Evolutionary conservation across 2,329 filamentous ascomycete species (phyloP), one percentile per base, ranked within the genome.

Genomic region (Leptosphaerulina australis): DNA sequence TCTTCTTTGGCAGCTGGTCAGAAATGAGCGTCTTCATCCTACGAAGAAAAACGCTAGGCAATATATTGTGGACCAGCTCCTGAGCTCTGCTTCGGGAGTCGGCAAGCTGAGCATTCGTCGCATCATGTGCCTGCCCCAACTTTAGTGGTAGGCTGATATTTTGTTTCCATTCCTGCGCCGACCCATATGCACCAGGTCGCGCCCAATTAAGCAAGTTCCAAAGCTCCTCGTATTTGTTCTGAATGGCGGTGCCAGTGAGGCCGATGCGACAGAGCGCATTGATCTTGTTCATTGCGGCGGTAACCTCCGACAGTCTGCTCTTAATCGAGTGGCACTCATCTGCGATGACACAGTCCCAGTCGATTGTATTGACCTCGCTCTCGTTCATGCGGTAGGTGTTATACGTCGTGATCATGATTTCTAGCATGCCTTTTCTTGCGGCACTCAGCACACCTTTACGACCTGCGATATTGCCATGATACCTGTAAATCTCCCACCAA

Each of bases 121-220:
- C 92, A 70, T 96, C 90, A 66, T 99, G 93, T 33, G 91, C 92
- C 73, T 97, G 94, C 0, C 94, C 94, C 41, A 92, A 77, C 45
- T 88, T 90, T 45, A 99, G 77, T 0, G 93, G 94, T 17, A 86
- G 83, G 44, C 87, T 86, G 50, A 99, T 90, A 28, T 83, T 85
- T 15, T 82, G 79, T 63, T 85, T 88, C 94, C 94, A 99, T 31
- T 89, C 88, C 4, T 82, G 77, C 8, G 88, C 74, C 0, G 85
- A 83, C 0, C 86, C 85, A 56, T 88, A 81, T 29, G 73, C 75
- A 0, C 91, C 93, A 0, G 94, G 94, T 61, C 95, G 94, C 0
- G 91, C 92, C 94, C 94, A 99, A 69, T 99, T 96, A 2, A 99
- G 78, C 0, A 99, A 79, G 0, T 91, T 95, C 93, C 93, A 99